Evolutionary conservation across 306 rosid species (phyloP).

Genomic region (Pueraria montana): DNA sequence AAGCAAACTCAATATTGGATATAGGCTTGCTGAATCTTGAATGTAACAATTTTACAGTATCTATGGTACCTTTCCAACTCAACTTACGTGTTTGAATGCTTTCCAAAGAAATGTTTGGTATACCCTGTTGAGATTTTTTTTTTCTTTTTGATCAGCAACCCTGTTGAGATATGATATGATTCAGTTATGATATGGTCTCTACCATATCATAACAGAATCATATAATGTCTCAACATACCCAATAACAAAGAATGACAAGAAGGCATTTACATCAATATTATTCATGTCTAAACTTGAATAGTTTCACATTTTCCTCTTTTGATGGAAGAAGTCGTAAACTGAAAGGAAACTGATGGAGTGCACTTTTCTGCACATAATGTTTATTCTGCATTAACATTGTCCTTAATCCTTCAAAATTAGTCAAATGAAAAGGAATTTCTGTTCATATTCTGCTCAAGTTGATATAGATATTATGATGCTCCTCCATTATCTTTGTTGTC

Average conservation of each 20-base stretch:
- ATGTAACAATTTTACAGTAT: conserved; percentile 12
- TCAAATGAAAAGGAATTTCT: background rate
- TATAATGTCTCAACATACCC: no score
- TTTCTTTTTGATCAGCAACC: no score
- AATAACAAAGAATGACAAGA: conserved; percentile 4
- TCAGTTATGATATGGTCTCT: no score
- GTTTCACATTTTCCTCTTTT: conserved; percentile 24
- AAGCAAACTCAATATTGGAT: conserved; percentile 21
- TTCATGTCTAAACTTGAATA: conserved; percentile 17
- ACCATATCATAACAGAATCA: no score
- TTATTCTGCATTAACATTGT: conserved; percentile 1
- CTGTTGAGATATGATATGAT: no score
- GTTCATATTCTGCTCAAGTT: conserved; percentile 23
- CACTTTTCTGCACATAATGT: background rate
- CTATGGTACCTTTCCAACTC: conserved; percentile 4
- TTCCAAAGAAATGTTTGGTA: conserved; percentile 20
- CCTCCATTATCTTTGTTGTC: conserved; percentile 21
- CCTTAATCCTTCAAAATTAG: background rate
- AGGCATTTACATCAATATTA: conserved; percentile 11
- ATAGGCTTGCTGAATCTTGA: conserved; percentile 2
- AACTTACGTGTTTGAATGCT: background rate
- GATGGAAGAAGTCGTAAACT: background rate
- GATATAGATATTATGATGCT: conserved; percentile 1
- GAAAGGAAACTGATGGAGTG: conserved; percentile 26
- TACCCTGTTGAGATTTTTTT: no score